phyloP scores from a whole-genome alignment of 2,329 filamentous ascomycete species.

The Hirsutella minnesotensis region DNA sequence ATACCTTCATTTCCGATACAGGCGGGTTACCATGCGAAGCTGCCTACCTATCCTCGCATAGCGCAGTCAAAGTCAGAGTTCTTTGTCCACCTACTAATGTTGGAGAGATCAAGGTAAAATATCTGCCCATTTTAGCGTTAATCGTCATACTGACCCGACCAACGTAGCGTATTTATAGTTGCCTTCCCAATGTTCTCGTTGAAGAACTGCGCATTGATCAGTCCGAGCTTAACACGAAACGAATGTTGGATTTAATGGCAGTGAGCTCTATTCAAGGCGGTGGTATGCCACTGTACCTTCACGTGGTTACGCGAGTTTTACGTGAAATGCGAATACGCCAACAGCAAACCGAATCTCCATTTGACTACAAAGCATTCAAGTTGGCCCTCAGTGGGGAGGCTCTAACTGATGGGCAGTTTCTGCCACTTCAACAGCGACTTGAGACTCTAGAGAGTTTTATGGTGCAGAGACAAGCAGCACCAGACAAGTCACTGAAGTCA shows the following conservation, averaged over 20 bases:
- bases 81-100: constrained; percentile 43
- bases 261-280: constrained; percentile 22
- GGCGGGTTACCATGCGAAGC: constrained; percentile 45
- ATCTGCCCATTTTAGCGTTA: constrained; percentile 8
- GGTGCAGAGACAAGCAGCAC: constrained; percentile 5
- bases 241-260: constrained; percentile 50
- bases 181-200: constrained; percentile 31
- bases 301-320: constrained; percentile 42
- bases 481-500: constrained; percentile 1
- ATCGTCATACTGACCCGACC: background rate
- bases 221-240: constrained; percentile 39
- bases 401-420: constrained; percentile 36
- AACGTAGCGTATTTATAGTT: constrained; percentile 28
- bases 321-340: constrained; percentile 39
- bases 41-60: constrained; percentile 36
- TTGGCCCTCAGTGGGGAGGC: constrained; percentile 14
- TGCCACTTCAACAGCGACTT: constrained; percentile 32
- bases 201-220: constrained; percentile 38
- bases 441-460: constrained; percentile 46
- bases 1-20: constrained; percentile 36
- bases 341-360: constrained; percentile 20
- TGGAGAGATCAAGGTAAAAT: constrained; percentile 24
- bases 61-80: constrained; percentile 34
- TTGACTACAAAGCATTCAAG: constrained; percentile 41
- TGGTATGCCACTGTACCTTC: constrained; percentile 46